Evolutionary conservation across 768 basidiomycete species (phyloP), one percentile per base, ranked within the genome.

Genomic region (Phanerodontia chrysosporium): DNA sequence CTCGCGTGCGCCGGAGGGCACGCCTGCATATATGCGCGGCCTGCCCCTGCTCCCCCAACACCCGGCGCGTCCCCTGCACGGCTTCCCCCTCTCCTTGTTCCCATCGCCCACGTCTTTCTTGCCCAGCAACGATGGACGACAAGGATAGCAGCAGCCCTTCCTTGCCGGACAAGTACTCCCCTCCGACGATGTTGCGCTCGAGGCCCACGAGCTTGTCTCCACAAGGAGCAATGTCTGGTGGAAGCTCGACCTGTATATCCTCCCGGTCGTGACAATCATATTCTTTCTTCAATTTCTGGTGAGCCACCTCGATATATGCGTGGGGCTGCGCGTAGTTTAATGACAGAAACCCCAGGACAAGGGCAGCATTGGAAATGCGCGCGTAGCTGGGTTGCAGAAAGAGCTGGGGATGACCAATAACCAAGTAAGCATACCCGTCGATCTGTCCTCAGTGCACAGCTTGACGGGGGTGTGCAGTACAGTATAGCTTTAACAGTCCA

Each of bases 401-500:
- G 28, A 61, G 24, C 46, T 61, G 2, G 8, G 27, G 5, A 52
- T 61, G 60, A 57, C 60, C 1, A 51, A 61, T 36, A 36, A 57
- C 22, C 60, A 61, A 55, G 59, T 60, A 30, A 5, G 53, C 8
- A 6, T 9, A 18, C 16, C 7, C 48, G 24, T 39, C 21, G 1
- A 3, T 42, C 18, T 30, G 16, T 16, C 35, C 3, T 32, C 14
- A n/a, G n/a, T n/a, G n/a, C n/a, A n/a, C n/a, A n/a, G n/a, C n/a
- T n/a, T n/a, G n/a, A n/a, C n/a, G n/a, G n/a, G n/a, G n/a, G n/a
- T n/a, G n/a, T n/a, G n/a, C 28, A 60, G 63, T 86, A 84, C 76
- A 79, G 64, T 72, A 82, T 62, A 74, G 79, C 6, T 21, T 63
- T 81, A 55, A 81, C 79, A 1, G 76, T 80, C 35, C 78, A 78